Percentiles rank a stretch among this genome's conserved stretches.
Conservation (phyloP, 352 stramenopile genomes). For the Phytophthora nicotianae region DNA sequence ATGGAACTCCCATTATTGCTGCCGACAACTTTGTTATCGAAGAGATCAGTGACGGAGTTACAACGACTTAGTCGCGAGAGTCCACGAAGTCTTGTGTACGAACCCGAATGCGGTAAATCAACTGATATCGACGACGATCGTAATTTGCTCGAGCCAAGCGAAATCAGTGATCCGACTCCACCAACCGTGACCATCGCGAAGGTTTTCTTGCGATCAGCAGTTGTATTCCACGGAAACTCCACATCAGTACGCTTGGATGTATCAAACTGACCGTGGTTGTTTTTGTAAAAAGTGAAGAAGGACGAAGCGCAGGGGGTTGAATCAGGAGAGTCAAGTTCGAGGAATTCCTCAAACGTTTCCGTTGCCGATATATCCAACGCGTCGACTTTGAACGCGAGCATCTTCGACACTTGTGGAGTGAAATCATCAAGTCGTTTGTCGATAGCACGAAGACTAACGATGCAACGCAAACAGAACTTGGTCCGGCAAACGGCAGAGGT, state of each 20-base stretch:
- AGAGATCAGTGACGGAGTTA: constrained; percentile 9
- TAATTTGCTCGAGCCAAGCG: too few species aligned
- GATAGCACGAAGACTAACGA: not conserved
- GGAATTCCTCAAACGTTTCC: constrained; percentile 5
- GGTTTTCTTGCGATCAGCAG: too few species aligned
- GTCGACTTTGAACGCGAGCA: not conserved
- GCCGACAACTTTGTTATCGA: constrained; percentile 1
- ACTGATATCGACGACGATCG: constrained; percentile 6
- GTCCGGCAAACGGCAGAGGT: constrained; percentile 22
- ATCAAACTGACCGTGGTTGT: too few species aligned
- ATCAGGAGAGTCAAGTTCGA: constrained; percentile 11
- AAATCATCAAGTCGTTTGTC: constrained; percentile 6
- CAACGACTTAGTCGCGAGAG: constrained; percentile 17
- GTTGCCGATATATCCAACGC: constrained; percentile 1
- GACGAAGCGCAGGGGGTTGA: constrained; percentile 10
- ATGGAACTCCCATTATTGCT: not conserved
- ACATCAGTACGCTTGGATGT: too few species aligned
- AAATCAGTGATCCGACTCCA: too few species aligned
- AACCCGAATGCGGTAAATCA: constrained; percentile 10
- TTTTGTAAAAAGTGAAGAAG: not conserved
- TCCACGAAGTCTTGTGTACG: constrained; percentile 12
- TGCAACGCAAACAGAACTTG: constrained; percentile 55
- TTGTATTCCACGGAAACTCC: too few species aligned
- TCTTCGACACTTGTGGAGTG: not conserved
- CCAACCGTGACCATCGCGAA: too few species aligned